phyloP scores from a whole-genome alignment of 2,329 filamentous ascomycete genomes.

The Alternaria novae-zelandiae region DNA sequence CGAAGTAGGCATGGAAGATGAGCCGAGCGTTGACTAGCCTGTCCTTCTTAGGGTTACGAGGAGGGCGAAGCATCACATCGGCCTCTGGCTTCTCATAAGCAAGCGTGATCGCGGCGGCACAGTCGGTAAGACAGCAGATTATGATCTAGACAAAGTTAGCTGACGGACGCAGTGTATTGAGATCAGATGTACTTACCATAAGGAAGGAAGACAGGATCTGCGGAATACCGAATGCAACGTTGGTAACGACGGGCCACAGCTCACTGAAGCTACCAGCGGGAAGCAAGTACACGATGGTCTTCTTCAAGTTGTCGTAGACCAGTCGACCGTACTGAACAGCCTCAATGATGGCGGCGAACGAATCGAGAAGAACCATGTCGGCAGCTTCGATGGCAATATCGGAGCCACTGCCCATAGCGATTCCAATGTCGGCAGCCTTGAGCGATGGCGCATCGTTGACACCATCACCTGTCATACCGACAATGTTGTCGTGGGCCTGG shows the following conservation, averaged over 20 bases:
- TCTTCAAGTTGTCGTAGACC: constrained; percentile 82
- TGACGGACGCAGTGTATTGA: not conserved
- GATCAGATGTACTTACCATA: constrained; percentile 54
- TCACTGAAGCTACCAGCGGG: constrained; percentile 77
- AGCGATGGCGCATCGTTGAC: constrained; percentile 61
- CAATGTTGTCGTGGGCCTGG: constrained; percentile 64
- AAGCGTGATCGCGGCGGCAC: constrained; percentile 66
- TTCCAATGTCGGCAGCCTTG: constrained; percentile 65
- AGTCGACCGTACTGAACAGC: constrained; percentile 75
- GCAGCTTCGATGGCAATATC: constrained; percentile 68
- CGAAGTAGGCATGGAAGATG: constrained; percentile 73
- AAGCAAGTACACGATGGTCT: constrained; percentile 76
- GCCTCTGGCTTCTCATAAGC: constrained; percentile 80
- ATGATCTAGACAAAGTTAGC: constrained; percentile 32
- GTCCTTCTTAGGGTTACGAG: constrained; percentile 72
- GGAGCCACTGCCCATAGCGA: constrained; percentile 64
- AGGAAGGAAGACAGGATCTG: constrained; percentile 76
- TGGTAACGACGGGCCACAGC: constrained; percentile 76
- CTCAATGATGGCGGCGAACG: constrained; percentile 73
- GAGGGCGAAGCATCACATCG: constrained; percentile 72
- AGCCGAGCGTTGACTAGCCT: constrained; percentile 76
- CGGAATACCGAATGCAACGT: constrained; percentile 73
- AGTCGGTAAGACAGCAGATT: constrained; percentile 75
- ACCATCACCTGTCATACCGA: constrained; percentile 59
- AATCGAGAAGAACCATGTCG: constrained; percentile 70